Evolutionary conservation across 345 rosid genomes (phyloP), one percentile per base, ranked within the genome.

Genomic region (Aquilaria malaccensis): DNA sequence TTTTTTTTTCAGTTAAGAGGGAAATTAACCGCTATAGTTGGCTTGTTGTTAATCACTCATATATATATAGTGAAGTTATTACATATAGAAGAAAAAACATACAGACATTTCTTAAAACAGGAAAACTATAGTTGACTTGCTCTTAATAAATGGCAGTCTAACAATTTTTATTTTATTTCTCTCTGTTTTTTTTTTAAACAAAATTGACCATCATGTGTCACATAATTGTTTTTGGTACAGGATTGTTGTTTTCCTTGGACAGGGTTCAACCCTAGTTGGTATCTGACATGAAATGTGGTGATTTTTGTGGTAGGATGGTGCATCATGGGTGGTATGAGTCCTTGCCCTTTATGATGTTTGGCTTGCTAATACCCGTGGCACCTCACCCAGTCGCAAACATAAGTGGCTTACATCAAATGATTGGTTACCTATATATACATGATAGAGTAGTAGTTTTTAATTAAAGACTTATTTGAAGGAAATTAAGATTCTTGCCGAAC

Each of bases 341-440:
- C 9, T 66, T 77, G 54, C 83, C 82, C 0, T 72, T 80, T 59
- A 59, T 14, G 75, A 79, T 63, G 81, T 79, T 9, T 77, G 80
- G 83, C 67, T 85, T 63, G 77, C 83, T 11, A 80, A 75, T 47
- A 53, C 80, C 2, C 80, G 83, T 1, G 91, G 88, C 62, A 82
- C 81, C 12, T 65, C 63, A 33, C 72, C 61, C 50, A 77, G 85
- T 70, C 67, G 30, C 0, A 68, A 73, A 4, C 82, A 79, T 14
- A 62, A 46, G 1, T 77, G 76, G 3, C 71, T 77, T 7, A 70
- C 13, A 54, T 70, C 74, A 22, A 46, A 55, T 52, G 77, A 77
- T 37, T 45, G 60, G 15, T 79, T 74, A 29, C 22, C 15, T 9
- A 9, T 22, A 15, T 2, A 15, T 7, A 9, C 43, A 15, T 15